phyloP scores from a whole-genome alignment of 257 asterid genomes.

The Leonotis leonurus region DNA sequence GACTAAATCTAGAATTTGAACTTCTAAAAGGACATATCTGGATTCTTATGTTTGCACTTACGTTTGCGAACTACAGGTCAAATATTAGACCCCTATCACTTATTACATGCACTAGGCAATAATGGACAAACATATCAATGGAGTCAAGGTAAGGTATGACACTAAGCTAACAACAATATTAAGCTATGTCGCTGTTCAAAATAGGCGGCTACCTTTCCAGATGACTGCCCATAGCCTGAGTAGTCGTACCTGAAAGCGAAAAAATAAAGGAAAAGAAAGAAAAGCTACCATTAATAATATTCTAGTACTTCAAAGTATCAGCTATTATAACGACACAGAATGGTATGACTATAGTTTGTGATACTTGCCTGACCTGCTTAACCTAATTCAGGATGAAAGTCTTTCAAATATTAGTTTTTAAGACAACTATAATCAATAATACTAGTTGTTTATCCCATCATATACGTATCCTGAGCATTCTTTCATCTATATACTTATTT shows the following conservation, averaged over 20 bases:
- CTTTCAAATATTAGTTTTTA: not conserved
- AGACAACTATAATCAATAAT: not conserved
- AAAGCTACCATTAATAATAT: conserved; percentile 4
- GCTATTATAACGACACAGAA: no score
- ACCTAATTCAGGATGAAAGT: not conserved
- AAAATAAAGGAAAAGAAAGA: no score
- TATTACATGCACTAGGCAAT: no score
- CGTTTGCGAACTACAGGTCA: not conserved
- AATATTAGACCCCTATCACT: not conserved
- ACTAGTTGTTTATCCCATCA: not conserved
- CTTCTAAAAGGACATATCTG: not conserved
- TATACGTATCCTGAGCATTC: not conserved
- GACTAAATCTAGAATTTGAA: not conserved
- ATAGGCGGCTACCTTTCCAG: conserved; percentile 81
- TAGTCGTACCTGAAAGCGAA: conserved; percentile 73
- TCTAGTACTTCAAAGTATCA: not conserved
- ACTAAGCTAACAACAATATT: no score
- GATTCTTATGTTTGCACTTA: not conserved
- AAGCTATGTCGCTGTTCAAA: conserved; percentile 10
- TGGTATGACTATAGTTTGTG: not conserved
- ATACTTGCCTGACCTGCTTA: not conserved
- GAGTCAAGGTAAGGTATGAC: not conserved
- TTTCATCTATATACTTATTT: not conserved
- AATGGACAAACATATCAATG: no score
- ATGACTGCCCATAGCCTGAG: conserved; percentile 95